Evolutionary conservation across 2,329 filamentous ascomycete species (phyloP).

Genomic region (Arthrinium puccinioides): DNA sequence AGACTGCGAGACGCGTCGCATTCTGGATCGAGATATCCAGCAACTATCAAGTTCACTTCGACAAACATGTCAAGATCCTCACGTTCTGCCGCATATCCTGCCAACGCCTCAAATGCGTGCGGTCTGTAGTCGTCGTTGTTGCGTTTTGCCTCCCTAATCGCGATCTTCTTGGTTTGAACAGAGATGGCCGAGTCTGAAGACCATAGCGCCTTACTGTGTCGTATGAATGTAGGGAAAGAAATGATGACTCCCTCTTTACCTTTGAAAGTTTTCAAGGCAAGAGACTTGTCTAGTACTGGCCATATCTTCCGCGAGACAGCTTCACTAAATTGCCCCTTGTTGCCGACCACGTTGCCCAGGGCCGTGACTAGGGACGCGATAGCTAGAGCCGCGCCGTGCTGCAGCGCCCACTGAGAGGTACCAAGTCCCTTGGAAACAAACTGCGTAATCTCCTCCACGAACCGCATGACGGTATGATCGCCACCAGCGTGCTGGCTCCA

Average conservation of each 20-base stretch:
- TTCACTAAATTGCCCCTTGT: conserved; percentile 51
- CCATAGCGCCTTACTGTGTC: conserved; percentile 54
- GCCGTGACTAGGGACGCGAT: conserved; percentile 67
- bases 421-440: conserved; percentile 64
- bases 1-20: conserved; percentile 30
- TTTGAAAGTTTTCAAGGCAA: conserved; percentile 85
- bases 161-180: conserved; percentile 70
- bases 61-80: conserved; percentile 63
- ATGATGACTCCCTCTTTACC: conserved; percentile 82
- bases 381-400: conserved; percentile 78
- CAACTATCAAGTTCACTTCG: conserved; percentile 58
- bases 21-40: conserved; percentile 51
- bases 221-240: conserved; percentile 71
- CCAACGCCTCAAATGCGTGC: conserved; percentile 65
- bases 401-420: conserved; percentile 81
- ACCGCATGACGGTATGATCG: conserved; percentile 71
- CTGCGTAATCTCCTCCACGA: conserved; percentile 71
- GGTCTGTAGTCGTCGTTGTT: conserved; percentile 81
- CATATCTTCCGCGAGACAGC: conserved; percentile 61
- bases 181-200: conserved; percentile 43
- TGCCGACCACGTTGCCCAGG: conserved; percentile 51
- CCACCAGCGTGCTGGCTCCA: conserved; percentile 92
- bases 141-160: conserved; percentile 79
- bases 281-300: conserved; percentile 74
- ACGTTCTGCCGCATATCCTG: conserved; percentile 61